Base-by-base conservation (phyloP, 371 early-diverging fungal species). In the Smittium culicis region DNA sequence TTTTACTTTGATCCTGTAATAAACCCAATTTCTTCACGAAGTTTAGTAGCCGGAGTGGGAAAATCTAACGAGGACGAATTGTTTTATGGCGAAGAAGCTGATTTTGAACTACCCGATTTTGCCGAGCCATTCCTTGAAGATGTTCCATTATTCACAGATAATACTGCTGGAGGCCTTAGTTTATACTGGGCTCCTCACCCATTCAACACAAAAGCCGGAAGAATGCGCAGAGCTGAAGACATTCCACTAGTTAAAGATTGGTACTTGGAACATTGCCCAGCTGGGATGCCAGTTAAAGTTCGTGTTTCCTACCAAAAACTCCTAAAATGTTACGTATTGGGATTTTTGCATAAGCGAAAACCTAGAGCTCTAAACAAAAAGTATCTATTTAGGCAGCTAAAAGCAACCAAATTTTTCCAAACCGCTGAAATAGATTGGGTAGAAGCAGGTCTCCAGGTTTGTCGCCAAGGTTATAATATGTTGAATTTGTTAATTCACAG, bases 381-480 rank as follows among this genome's bases (percentile, higher is more conserved):
- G 73, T 90, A 91, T 68, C 85, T 96, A 61, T 93, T 97, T 84
- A 86, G 90, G 55, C 91, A 94, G 76, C 84, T 97, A 59, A 89
- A 89, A 72, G 86, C 92, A 1, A 98, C 98, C 65, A 96, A 99
- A 78, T 99, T 98, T 78, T 99, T 98, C 87, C 96, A 96, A 76
- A 85, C 86, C 1, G 96, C 99, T 11, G 92, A 95, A 71, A 82
- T 99, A 29, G 98, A 97, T 79, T 99, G 99, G 99, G 93, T 96
- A 33, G 99, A 99, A 80, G 96, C 94, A 31, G 97, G 98, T 66
- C 79, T 98, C 57, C 97, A 98, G 77, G 90, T 99, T 28, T 90
- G 94, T 71, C 86, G 93, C n/a, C 98, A 97, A 79, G 99, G 98
- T 64, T 92, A 94, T 80, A 96, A 94, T 75, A 96, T 99, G 96